Percentiles rank a stretch among this genome's conserved stretches.
Conservation (phyloP, 176 grass and related monocot species). For the Chloris gayana region DNA sequence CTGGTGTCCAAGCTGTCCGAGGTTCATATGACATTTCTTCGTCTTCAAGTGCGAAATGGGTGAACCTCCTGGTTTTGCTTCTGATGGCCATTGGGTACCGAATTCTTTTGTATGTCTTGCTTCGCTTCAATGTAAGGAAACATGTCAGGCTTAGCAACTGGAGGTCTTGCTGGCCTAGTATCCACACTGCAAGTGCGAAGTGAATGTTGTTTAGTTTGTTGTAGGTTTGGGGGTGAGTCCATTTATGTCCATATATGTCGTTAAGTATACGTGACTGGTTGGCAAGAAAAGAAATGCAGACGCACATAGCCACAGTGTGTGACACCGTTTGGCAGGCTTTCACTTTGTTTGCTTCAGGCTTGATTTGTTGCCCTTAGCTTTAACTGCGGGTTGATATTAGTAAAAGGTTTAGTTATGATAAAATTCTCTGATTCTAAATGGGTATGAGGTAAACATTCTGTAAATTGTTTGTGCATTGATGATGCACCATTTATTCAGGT, state of each 20-base stretch:
- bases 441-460: too few relatives aligned
- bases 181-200: constrained; percentile 41
- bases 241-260: constrained; percentile 14
- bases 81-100: constrained; percentile 78
- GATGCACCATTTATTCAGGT: too few relatives aligned
- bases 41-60: constrained; percentile 66
- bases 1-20: constrained; percentile 77
- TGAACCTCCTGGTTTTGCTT: constrained; percentile 71
- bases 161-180: constrained; percentile 43
- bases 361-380: too few relatives aligned
- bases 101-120: constrained; percentile 56
- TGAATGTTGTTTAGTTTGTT: constrained; percentile 19
- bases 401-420: too few relatives aligned
- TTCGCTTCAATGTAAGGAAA: constrained; percentile 63
- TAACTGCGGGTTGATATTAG: too few relatives aligned
- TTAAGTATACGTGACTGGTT: neutral
- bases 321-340: neutral
- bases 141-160: constrained; percentile 28
- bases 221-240: constrained; percentile 12
- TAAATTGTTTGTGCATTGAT: too few relatives aligned
- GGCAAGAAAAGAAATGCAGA: neutral
- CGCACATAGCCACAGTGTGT: neutral
- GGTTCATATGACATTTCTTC: constrained; percentile 83
- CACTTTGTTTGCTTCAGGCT: neutral
- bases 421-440: neutral